These are phyloP conservation scores for Glutinoglossum americanum DNA, from an alignment of 495 filamentous ascomycete species.

Conservation along the genomic window DNA sequence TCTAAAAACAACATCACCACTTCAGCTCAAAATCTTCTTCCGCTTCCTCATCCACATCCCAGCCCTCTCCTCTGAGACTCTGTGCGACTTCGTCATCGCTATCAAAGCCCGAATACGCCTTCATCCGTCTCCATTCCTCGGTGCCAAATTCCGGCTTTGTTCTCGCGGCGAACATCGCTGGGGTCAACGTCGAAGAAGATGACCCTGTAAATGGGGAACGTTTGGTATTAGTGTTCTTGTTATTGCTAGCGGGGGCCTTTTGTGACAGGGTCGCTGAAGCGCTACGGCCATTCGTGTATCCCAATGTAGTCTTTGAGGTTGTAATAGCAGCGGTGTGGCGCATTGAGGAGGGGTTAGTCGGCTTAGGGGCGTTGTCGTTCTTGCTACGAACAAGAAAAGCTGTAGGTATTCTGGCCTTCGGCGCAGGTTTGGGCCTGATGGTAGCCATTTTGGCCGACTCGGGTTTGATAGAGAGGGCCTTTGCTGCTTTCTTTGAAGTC, in stretches of 20 bases:
- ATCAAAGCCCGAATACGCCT: not conserved
- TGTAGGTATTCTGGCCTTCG: conserved; percentile 16
- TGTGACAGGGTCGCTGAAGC: conserved; percentile 26
- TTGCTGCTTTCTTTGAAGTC: conserved; percentile 30
- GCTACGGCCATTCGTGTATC: conserved; percentile 55
- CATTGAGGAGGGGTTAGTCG: conserved; percentile 29
- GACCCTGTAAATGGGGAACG: not conserved
- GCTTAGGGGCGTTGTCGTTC: conserved; percentile 14
- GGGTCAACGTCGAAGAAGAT: not conserved
- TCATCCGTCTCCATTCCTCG: not conserved
- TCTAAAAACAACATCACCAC: not conserved
- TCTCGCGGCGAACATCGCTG: not conserved
- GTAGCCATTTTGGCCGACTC: conserved; percentile 13
- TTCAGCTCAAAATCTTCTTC: not conserved
- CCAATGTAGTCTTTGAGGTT: conserved; percentile 57
- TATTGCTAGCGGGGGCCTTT: conserved; percentile 8
- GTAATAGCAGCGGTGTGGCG: conserved; percentile 36
- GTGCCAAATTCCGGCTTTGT: not conserved
- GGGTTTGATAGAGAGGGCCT: conserved; percentile 25
- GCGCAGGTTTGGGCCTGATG: conserved; percentile 15
- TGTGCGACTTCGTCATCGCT: not conserved
- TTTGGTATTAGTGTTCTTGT: not conserved
- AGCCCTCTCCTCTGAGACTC: not conserved
- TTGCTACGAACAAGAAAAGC: conserved; percentile 23
- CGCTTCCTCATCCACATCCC: not conserved